Percentiles rank a stretch among this genome's conserved stretches.
Evolutionary conservation across 108 stramenopile species (phyloP).

Genomic region (Skeletonema menzelii): DNA sequence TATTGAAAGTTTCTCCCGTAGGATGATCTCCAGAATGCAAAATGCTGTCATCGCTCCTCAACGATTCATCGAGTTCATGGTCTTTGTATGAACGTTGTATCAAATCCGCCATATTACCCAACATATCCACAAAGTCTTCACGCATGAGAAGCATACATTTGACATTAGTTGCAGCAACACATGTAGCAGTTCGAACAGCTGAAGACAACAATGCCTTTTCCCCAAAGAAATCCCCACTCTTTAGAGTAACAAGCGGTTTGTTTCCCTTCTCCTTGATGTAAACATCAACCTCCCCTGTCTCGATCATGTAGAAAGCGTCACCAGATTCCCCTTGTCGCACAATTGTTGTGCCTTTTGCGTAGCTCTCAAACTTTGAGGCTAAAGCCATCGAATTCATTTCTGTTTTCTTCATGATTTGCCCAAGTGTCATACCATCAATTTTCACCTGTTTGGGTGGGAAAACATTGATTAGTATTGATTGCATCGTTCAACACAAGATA

Average conservation of each 20-base stretch:
- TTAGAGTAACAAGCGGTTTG: slow-evolving; percentile 39
- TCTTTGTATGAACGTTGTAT: slow-evolving; percentile 35
- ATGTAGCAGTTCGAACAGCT: slow-evolving; percentile 52
- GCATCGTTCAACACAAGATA: background rate
- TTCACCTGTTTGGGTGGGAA: slow-evolving; percentile 14
- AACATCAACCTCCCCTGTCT: slow-evolving; percentile 45
- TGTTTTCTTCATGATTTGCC: slow-evolving; percentile 35
- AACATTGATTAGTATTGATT: background rate
- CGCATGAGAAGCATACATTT: slow-evolving; percentile 57
- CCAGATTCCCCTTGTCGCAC: slow-evolving; percentile 53
- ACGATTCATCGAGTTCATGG: slow-evolving; percentile 4
- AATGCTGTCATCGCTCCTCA: background rate
- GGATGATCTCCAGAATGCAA: slow-evolving; percentile 11
- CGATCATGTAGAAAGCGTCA: slow-evolving; percentile 59
- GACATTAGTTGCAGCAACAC: slow-evolving; percentile 42
- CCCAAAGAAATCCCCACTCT: slow-evolving; percentile 49
- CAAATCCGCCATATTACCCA: slow-evolving; percentile 64
- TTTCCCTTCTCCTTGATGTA: slow-evolving; percentile 45
- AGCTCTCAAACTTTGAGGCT: slow-evolving; percentile 40
- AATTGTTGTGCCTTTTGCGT: slow-evolving; percentile 32
- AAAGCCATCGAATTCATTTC: slow-evolving; percentile 52
- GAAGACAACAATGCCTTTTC: slow-evolving; percentile 52
- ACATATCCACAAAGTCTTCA: slow-evolving; percentile 69
- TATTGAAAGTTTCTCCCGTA: slow-evolving; percentile 11
- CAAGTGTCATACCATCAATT: slow-evolving; percentile 50